Evolutionary conservation across 1,284 basidiomycete genomes (phyloP).

Genomic region (Marasmius tenuissimus): DNA sequence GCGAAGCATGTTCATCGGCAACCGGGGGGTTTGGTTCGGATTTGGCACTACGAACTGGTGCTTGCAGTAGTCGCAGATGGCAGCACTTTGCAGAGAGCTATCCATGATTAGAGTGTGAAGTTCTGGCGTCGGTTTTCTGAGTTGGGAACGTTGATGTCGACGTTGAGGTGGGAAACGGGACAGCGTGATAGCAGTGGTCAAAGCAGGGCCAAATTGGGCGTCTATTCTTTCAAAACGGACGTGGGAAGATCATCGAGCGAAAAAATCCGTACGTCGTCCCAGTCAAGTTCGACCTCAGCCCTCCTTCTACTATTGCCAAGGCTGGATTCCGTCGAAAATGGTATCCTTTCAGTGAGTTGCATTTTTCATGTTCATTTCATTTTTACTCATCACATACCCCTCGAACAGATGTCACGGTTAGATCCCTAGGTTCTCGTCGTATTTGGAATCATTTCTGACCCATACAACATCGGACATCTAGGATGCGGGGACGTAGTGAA

Average conservation of each 20-base stretch:
- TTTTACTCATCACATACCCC: neutral
- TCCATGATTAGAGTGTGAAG: too few relatives aligned
- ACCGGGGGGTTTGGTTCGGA: neutral
- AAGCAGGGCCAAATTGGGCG: too few relatives aligned
- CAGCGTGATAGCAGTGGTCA: too few relatives aligned
- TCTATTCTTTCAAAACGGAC: too few relatives aligned
- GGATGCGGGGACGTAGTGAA: constrained; percentile 85
- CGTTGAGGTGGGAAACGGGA: too few relatives aligned
- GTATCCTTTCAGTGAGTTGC: neutral
- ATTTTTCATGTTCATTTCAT: neutral
- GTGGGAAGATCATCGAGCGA: too few relatives aligned
- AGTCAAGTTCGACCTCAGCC: too few relatives aligned
- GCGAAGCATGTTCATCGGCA: neutral
- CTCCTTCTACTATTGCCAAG: too few relatives aligned
- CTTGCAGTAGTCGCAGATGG: neutral
- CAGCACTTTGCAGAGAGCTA: neutral
- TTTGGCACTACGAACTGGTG: neutral
- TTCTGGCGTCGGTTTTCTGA: too few relatives aligned
- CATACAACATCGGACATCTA: constrained; percentile 23
- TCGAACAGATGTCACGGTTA: constrained; percentile 42
- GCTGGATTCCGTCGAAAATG: neutral
- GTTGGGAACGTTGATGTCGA: too few relatives aligned
- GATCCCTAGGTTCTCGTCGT: constrained; percentile 8
- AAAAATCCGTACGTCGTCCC: too few relatives aligned
- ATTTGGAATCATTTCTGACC: neutral